Evolutionary conservation across 2,329 filamentous ascomycete species (phyloP), one percentile per base, ranked within the genome.

Genomic region (Graphiopsis chlorocephala): DNA sequence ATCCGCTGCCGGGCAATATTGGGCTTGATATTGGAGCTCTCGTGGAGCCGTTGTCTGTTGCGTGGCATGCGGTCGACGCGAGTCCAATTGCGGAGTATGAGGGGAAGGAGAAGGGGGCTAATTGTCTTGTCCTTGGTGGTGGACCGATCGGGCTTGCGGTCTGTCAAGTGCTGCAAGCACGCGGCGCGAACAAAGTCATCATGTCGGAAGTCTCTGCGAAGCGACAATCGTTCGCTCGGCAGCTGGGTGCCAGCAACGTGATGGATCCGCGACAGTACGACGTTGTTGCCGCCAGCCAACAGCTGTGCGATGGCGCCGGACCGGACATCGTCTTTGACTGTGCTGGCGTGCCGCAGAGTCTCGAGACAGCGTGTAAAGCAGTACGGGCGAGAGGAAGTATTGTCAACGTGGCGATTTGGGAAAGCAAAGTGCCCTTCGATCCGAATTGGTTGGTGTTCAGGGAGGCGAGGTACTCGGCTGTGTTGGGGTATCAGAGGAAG

Each of bases 321-420:
- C 84, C 83, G 1, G 83, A 88, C 69, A 78, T 88, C 1, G 83
- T 85, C 0, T 87, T 88, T 67, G 86, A 90, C 67, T 86, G 85
- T 33, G 86, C 86, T 0, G 87, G 87, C 7, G 84, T 88, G 23
- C 79, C 83, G n/a, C 78, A 78, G 38, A 69, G 68, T 1, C 29
- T 76, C 23, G 71, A 75, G 17, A 77, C 78, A 66, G 68, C 85
- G 75, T 69, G 85, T 81, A 74, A 79, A 23, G 79, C 83, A 0
- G 82, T 86, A 2, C 78, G 81, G 57, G 78, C 81, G 0, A 78
- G 83, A 38, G 87, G 86, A 0, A 85, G 84, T 0, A 79, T 90
- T 0, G 81, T 89, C 2, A 89, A 89, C 66, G 81, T 89, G n/a
- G 85, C 87, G 0, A 84, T 89, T 3, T 89, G 85, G 85, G 85